Conservation (phyloP, 2,329 filamentous ascomycete genomes). For the Xenosphaeropsis pyriputrescens region DNA sequence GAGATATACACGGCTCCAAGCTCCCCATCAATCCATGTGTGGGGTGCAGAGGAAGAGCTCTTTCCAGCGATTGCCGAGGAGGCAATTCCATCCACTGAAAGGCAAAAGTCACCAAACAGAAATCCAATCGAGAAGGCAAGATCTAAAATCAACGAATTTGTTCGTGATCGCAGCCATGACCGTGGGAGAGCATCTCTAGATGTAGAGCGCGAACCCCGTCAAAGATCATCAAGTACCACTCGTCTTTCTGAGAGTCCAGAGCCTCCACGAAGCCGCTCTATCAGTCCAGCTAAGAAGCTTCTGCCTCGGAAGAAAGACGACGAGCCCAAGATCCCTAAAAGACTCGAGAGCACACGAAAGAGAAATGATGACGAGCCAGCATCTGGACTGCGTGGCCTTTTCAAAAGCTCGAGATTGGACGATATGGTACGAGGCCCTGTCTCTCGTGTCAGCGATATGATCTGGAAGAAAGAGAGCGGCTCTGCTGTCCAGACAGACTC, state of each 20-base stretch:
- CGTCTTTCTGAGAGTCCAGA: slow-evolving; percentile 3
- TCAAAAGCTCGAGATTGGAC: slow-evolving; percentile 65
- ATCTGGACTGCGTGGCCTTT: slow-evolving; percentile 52
- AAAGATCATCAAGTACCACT: slow-evolving; percentile 11
- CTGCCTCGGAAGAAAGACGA: slow-evolving; percentile 25
- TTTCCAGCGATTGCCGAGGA: slow-evolving; percentile 47
- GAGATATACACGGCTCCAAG: slow-evolving; percentile 25
- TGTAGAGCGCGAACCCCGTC: slow-evolving; percentile 11
- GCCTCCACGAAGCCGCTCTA: slow-evolving; percentile 9
- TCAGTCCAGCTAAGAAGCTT: slow-evolving; percentile 24
- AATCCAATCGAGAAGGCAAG: slow-evolving; percentile 33
- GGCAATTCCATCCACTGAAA: slow-evolving; percentile 46
- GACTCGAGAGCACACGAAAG: slow-evolving; percentile 31
- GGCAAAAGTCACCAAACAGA: slow-evolving; percentile 46
- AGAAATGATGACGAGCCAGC: slow-evolving; percentile 27
- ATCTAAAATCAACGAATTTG: slow-evolving; percentile 20
- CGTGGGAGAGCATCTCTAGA: slow-evolving; percentile 17
- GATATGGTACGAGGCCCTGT: slow-evolving; percentile 55
- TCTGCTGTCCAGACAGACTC: slow-evolving; percentile 27
- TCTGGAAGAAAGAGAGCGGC: slow-evolving; percentile 41
- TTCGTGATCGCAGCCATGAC: slow-evolving; percentile 35
- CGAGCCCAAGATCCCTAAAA: slow-evolving; percentile 31
- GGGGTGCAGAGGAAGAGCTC: slow-evolving; percentile 18
- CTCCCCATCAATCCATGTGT: slow-evolving; percentile 13
- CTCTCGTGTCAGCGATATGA: slow-evolving; percentile 42